A percentile compares a stretch with the other conserved stretches of the same genome.
phyloP scores from a whole-genome alignment of 2,329 filamentous ascomycete species.

The Corynespora cassiicola region DNA sequence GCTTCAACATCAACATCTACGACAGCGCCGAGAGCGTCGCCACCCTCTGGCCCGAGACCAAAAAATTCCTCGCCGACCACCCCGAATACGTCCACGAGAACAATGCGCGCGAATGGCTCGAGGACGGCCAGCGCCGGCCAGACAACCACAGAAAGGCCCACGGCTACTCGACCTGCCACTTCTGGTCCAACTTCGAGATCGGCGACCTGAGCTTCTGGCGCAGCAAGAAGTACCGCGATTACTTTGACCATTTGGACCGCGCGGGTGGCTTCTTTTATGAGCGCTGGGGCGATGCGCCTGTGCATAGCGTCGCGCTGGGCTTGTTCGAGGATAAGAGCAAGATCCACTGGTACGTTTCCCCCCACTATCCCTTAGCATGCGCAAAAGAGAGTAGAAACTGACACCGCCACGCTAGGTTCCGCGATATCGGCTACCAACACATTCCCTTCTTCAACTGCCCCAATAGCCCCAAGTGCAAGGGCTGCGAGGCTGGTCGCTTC shows the following conservation, averaged over 20 bases:
- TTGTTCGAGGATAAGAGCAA: constrained; percentile 89
- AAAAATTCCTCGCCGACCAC: constrained; percentile 86
- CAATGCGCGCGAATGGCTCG: constrained; percentile 87
- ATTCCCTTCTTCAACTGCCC: constrained; percentile 99
- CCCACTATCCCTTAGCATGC: constrained; percentile 2
- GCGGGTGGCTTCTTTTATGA: constrained; percentile 99
- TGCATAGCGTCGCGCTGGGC: constrained; percentile 91
- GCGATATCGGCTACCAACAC: constrained; percentile 97
- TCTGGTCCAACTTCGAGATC: constrained; percentile 99
- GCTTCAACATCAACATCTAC: constrained; percentile 97
- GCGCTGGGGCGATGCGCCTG: constrained; percentile 96
- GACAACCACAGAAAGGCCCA: constrained; percentile 81
- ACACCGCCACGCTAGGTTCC: constrained; percentile 73
- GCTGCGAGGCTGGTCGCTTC: constrained; percentile 84
- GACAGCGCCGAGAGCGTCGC: constrained; percentile 87
- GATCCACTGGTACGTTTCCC: constrained; percentile 80
- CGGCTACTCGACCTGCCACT: constrained; percentile 97
- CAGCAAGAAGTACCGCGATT: constrained; percentile 88
- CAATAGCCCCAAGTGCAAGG: constrained; percentile 91
- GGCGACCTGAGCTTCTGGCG: constrained; percentile 93
- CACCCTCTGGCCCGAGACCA: constrained; percentile 92
- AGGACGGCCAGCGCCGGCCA: constrained; percentile 77
- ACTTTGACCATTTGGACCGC: constrained; percentile 93
- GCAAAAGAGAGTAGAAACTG: neutral
- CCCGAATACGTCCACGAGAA: constrained; percentile 81